A percentile compares a stretch with the other conserved stretches of the same genome.
phyloP scores from a whole-genome alignment of 1,284 basidiomycete species.

The Ustilago bromivora region DNA sequence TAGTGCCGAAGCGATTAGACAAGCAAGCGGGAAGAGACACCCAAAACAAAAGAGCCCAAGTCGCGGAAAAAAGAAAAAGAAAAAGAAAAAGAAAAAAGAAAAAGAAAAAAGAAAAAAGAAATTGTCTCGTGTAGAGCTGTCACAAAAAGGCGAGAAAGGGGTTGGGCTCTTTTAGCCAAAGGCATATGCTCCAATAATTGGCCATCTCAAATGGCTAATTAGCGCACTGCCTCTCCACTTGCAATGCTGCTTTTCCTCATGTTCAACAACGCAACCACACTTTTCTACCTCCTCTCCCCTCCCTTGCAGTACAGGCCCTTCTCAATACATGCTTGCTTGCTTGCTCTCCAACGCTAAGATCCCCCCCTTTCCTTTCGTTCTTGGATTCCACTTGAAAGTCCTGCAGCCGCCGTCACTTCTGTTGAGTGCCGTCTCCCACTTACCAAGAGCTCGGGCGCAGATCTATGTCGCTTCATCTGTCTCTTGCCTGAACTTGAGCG shows the following conservation, averaged over 20 bases:
- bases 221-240: not conserved
- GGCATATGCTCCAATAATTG: not conserved
- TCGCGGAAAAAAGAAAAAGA: not conserved
- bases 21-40: not conserved
- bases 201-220: too few relatives aligned
- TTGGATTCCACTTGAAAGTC: too few relatives aligned
- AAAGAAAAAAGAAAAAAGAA: not conserved
- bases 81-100: too few relatives aligned
- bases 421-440: too few relatives aligned
- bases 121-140: conserved; percentile 9
- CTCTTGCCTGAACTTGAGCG: not conserved
- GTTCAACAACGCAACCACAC: conserved; percentile 5
- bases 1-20: not conserved
- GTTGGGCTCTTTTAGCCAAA: not conserved
- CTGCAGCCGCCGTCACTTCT: too few relatives aligned
- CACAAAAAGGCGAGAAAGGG: not conserved
- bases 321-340: too few relatives aligned
- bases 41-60: not conserved
- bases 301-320: not conserved
- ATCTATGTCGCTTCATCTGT: not conserved
- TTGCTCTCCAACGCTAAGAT: too few relatives aligned
- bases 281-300: not conserved
- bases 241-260: not conserved
- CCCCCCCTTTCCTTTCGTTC: too few relatives aligned
- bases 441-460: too few relatives aligned